phyloP scores from a whole-genome alignment of 129 eudicot genomes.

The Saussurea involucrata region DNA sequence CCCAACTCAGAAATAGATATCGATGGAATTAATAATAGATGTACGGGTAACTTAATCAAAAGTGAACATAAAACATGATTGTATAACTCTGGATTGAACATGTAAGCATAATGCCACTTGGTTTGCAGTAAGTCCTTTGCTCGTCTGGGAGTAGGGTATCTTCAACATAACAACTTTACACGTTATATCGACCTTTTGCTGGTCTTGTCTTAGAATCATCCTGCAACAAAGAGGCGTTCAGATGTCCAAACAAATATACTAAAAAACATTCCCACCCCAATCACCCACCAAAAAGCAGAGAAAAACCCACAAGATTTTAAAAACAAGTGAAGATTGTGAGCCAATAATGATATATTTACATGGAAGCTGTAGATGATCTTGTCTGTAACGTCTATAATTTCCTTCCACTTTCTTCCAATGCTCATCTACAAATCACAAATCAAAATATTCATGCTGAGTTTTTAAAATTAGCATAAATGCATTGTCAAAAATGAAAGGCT shows the following conservation, averaged over 20 bases:
- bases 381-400: constrained; percentile 65
- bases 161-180: constrained; percentile 18
- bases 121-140: constrained; percentile 6
- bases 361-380: constrained; percentile 70
- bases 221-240: constrained; percentile 15
- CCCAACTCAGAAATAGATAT: not conserved
- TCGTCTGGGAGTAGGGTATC: not conserved
- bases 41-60: not conserved
- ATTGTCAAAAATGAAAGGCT: not conserved
- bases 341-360: constrained; percentile 37
- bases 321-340: not conserved
- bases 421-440: constrained; percentile 54
- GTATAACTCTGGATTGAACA: not conserved
- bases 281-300: not conserved
- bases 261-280: not conserved
- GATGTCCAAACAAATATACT: not conserved
- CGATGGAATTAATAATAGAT: not conserved
- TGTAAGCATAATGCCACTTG: constrained; percentile 3
- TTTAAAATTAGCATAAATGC: not conserved
- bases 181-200: constrained; percentile 35
- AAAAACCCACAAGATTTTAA: not conserved
- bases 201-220: constrained; percentile 36
- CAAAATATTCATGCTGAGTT: not conserved
- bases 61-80: not conserved
- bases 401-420: constrained; percentile 97